A percentile compares a stretch with the other conserved stretches of the same genome.
phyloP scores from a whole-genome alignment of 129 eudicot genomes.

The Tagetes erecta region DNA sequence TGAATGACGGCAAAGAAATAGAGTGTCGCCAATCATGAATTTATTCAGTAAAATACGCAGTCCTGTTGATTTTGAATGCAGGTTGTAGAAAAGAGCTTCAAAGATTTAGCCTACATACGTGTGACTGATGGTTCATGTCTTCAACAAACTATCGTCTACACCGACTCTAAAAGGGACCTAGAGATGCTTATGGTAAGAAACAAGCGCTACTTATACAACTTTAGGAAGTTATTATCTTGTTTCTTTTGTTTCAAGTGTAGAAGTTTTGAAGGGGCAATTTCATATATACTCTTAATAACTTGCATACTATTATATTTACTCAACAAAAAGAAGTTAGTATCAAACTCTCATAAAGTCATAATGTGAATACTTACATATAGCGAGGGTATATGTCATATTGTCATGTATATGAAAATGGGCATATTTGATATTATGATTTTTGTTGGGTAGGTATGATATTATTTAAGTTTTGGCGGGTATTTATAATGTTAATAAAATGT shows the following conservation, averaged over 20 bases:
- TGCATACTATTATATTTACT: background rate
- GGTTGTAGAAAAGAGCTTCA: constrained; percentile 68
- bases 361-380: background rate
- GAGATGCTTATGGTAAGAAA: constrained; percentile 73
- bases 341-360: background rate
- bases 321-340: background rate
- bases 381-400: background rate
- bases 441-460: background rate
- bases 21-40: background rate
- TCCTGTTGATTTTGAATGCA: constrained; percentile 16
- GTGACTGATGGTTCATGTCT: constrained; percentile 44
- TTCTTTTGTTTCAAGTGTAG: background rate
- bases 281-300: background rate
- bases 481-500: background rate
- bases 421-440: background rate
- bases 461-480: background rate
- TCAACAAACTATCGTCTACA: constrained; percentile 63
- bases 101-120: constrained; percentile 67
- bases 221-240: background rate
- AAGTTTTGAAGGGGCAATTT: constrained; percentile 1
- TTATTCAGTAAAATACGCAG: background rate
- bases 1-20: background rate
- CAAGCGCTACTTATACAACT: background rate
- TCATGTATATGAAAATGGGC: background rate
- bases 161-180: constrained; percentile 59